Conservation (phyloP, 2,329 filamentous ascomycete species). For the Hysterium pulicare region DNA sequence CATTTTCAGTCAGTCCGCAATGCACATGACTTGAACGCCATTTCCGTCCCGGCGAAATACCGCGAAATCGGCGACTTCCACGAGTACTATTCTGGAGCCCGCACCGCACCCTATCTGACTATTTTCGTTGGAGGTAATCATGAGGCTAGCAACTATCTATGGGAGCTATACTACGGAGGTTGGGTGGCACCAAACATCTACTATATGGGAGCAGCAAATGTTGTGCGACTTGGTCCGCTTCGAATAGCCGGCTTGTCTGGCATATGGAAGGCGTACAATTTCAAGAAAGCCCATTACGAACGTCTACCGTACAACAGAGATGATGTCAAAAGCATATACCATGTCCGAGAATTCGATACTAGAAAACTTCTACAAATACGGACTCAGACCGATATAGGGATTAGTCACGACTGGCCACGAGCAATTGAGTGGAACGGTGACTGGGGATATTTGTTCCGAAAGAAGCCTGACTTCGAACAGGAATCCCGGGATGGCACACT, state of each 20-base stretch:
- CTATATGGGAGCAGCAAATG: conserved; percentile 90
- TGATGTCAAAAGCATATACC: conserved; percentile 81
- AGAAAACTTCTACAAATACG: conserved; percentile 80
- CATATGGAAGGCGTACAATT: conserved; percentile 92
- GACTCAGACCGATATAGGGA: conserved; percentile 84
- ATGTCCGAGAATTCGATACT: conserved; percentile 85
- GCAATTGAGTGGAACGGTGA: conserved; percentile 78
- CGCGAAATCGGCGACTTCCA: conserved; percentile 88
- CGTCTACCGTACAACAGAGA: conserved; percentile 76
- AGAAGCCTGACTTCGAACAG: conserved; percentile 69
- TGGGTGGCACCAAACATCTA: conserved; percentile 98
- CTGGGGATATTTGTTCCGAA: conserved; percentile 61
- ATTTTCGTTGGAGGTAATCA: conserved; percentile 94
- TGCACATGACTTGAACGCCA: conserved; percentile 78
- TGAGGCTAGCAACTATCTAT: conserved; percentile 85
- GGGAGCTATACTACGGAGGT: conserved; percentile 91
- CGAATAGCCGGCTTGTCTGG: conserved; percentile 88
- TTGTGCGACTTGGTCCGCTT: conserved; percentile 77
- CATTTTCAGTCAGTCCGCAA: conserved; percentile 72
- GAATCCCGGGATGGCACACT: conserved; percentile 74
- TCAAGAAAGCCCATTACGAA: conserved; percentile 78
- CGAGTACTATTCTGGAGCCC: conserved; percentile 81
- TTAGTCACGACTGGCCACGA: conserved; percentile 95
- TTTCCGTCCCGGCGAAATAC: conserved; percentile 87
- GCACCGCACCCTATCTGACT: conserved; percentile 79